Evolutionary conservation across 2,329 filamentous ascomycete genomes (phyloP), one percentile per base, ranked within the genome.

Genomic region (Calonectria pauciramosa): DNA sequence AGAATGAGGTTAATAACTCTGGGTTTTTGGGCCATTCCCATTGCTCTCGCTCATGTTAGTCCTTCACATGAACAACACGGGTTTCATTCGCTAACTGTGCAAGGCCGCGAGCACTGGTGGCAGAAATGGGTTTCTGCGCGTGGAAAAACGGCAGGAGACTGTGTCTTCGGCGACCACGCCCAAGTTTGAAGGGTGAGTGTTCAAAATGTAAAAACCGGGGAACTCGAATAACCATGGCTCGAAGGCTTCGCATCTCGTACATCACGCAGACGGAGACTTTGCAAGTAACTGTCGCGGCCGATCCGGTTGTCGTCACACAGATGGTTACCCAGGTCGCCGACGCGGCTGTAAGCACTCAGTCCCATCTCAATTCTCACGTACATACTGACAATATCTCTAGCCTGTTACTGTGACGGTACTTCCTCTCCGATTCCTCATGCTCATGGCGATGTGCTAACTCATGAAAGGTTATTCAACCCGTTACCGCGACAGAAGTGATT

Each of bases 111-210:
- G 49, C 20, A 67, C 68, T 32, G 68, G 65, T 44, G 64, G 68
- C 64, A 79, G 73, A 26, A 56, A 71, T 59, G 71, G 71, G 60
- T 76, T 77, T 64, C 71, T 68, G 13, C 52, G 56, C 47, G 47
- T 69, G 51, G 73, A 49, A 54, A 80, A 77, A 76, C 78, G 78
- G 44, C 77, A 79, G n/a, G 71, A 64, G 28, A 54, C 70, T 11
- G 74, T 66, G 8, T 54, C 68, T 32, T 18, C 44, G 8, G 51
- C 10, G n/a, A 56, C 64, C 20, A 34, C 68, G 30, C 64, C 69
- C 32, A 78, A 79, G 49, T 81, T 81, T 44, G 80, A 82, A 80
- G 80, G 80, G 80, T 76, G 59, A 72, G 71, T 70, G 38, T 34
- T 26, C 13, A 51, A 47, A 47, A 30, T 32, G n/a, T 10, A 30